Base-by-base conservation (phyloP, 2,329 filamentous ascomycete genomes). In the Ceratocystis variospora region DNA sequence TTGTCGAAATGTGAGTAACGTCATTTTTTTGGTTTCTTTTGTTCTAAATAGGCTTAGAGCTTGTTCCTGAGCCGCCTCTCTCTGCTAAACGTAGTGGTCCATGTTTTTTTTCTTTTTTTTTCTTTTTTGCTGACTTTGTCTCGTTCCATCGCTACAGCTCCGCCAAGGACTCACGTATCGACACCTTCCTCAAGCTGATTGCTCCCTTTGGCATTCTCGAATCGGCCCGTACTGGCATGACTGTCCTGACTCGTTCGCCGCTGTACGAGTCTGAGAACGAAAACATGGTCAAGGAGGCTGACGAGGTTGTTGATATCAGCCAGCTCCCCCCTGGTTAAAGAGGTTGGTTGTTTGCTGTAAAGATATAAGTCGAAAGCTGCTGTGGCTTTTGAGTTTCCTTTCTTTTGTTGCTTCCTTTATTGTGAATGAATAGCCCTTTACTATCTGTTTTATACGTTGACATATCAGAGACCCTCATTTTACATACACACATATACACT, bases 111-210 rank as follows among this genome's bases (percentile, higher is more conserved):
- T 28, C 5, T 28, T 28, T 28, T 3, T 28, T 28, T 28, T 28
- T 28, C 28, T 12, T 41, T n/a, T 53, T 17, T 69, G 66, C 72
- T 75, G 48, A 76, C 70, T 65, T 28, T 4, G 19, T 33, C 1
- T 44, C 5, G 44, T 44, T 22, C n/a, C 48, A n/a, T 48, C 25
- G 22, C 37, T 67, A 63, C 71, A 91, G 88, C 6, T 96, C 91
- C 65, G 94, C 94, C 68, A 99, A 99, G 78, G 92, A 90, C 45
- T 84, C 81, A 69, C 87, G 94, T 77, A 96, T 99, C 74, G 91
- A 99, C 77, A 96, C 91, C 1, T 99, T 96, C 81, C 87, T 99
- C 78, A 99, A 97, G 79, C 83, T 99, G 69, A 87, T 99, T 73
- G 82, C 85, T 67, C 93, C 93, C 12, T 99, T 97, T 75, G 94